Evolutionary conservation across 495 filamentous ascomycete genomes (phyloP), one percentile per base, ranked within the genome.

Genomic region (Penicillium silybi): DNA sequence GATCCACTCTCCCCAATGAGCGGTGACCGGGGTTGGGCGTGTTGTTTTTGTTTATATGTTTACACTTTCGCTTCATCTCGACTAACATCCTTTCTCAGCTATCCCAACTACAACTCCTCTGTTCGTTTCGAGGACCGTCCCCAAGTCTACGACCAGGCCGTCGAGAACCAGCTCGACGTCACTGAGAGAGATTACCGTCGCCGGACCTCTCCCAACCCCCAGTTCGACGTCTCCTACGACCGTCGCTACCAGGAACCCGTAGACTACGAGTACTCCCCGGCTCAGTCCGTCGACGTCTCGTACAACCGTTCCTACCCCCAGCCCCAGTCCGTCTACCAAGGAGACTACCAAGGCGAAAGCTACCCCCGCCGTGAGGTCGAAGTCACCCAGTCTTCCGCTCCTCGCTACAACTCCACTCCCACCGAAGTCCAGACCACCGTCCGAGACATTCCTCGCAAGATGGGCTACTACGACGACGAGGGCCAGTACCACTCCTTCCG

Each of bases 381-480:
- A 56, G 72, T 72, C 67, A 78, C 80, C 54, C 65, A 81, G 60
- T 73, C 82, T 67, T 54, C 61, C 22, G 68, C 67, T 50, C 64
- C 72, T 55, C 62, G 48, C 52, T 72, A 60, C 63, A 57, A 67
- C 63, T 56, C 69, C 57, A 65, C 68, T 52, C 65, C 56, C 61
- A 59, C 71, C 54, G 56, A 71, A 20, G 53, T 68, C 43, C 63
- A 69, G 56, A 72, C 70, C 41, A 81, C 75, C 50, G 68, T 61
- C 57, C 71, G 57, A 45, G 52, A 59, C 56, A 56, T 62, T 47
- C 64, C 69, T 76, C 74, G 76, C 75, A 88, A 89, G 71, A 97
- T 97, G 92, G 92, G 90, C 80, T 97, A 96, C 84, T 96, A 95
- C 90, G 91, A 96, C 88, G 89, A 95, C 77, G 87, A 92, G 82